A percentile compares a stretch with the other conserved stretches of the same genome.
phyloP scores from a whole-genome alignment of 176 grass and related monocot species.

The Leersia perrieri region DNA sequence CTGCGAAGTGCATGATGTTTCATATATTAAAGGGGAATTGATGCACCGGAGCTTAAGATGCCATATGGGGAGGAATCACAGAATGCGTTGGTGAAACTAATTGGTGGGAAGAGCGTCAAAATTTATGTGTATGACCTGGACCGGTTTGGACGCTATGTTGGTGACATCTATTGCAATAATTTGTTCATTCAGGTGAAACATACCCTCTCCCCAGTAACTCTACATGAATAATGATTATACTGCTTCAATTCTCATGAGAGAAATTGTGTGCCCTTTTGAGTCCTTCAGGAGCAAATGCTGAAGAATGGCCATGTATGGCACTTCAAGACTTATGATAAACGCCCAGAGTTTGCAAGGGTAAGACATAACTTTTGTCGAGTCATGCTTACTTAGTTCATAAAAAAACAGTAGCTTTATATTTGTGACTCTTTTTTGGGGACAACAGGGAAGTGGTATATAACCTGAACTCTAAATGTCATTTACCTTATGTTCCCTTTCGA shows the following conservation, averaged over 20 bases:
- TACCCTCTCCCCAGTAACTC: not conserved
- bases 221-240: not conserved
- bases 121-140: conserved; percentile 54
- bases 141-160: conserved; percentile 51
- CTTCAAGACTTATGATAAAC: conserved; percentile 33
- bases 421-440: not conserved
- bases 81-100: conserved; percentile 52
- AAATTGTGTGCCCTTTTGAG: not conserved
- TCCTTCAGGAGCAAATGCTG: conserved; percentile 39
- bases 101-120: conserved; percentile 44
- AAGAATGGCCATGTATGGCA: conserved; percentile 41
- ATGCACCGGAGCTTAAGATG: conserved; percentile 63
- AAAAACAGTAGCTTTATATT: conserved; percentile 30
- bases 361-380: not conserved
- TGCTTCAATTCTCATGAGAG: not conserved
- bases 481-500: not conserved
- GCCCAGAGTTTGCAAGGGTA: conserved; percentile 50
- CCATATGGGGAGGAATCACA: conserved; percentile 50
- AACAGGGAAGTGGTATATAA: not conserved
- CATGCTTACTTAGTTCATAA: not conserved
- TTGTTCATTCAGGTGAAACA: conserved; percentile 59
- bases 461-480: not conserved
- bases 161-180: conserved; percentile 52
- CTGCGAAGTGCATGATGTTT: conserved; percentile 3
- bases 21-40: conserved; percentile 52